Evolutionary conservation across 1,284 basidiomycete species (phyloP).

Genomic region (Sutorius eximius): DNA sequence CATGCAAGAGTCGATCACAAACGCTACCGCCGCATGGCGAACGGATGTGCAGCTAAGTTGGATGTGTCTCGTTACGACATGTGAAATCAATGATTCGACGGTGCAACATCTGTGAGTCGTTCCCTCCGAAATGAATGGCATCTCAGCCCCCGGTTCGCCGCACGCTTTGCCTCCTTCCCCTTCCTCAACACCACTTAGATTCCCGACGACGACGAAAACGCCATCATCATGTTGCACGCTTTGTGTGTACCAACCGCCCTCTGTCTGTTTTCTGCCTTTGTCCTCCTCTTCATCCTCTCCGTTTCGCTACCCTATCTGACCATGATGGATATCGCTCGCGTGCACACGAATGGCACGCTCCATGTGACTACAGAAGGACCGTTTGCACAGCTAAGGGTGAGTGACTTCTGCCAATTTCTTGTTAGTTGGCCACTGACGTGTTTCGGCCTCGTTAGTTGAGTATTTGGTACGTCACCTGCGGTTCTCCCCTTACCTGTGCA

Average conservation of each 20-base stretch:
- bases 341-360: constrained; percentile 43
- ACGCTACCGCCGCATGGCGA: too few relatives aligned
- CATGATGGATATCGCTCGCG: constrained; percentile 62
- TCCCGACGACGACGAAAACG: background rate
- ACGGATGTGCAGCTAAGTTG: too few relatives aligned
- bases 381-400: constrained; percentile 54
- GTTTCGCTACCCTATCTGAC: constrained; percentile 68
- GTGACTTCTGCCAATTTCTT: constrained; percentile 28
- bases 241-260: constrained; percentile 66
- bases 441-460: constrained; percentile 25
- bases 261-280: constrained; percentile 61
- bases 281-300: constrained; percentile 65
- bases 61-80: too few relatives aligned
- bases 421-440: constrained; percentile 10
- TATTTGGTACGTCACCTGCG: constrained; percentile 26
- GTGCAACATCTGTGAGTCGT: too few relatives aligned
- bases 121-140: too few relatives aligned
- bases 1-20: too few relatives aligned
- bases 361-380: constrained; percentile 34
- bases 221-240: constrained; percentile 44
- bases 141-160: background rate
- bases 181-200: constrained; percentile 5
- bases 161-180: constrained; percentile 5
- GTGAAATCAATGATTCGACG: too few relatives aligned
- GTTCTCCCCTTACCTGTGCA: constrained; percentile 6